Base-by-base conservation (phyloP, 495 filamentous ascomycete species). In the Hypomontagnella submonticulosa region DNA sequence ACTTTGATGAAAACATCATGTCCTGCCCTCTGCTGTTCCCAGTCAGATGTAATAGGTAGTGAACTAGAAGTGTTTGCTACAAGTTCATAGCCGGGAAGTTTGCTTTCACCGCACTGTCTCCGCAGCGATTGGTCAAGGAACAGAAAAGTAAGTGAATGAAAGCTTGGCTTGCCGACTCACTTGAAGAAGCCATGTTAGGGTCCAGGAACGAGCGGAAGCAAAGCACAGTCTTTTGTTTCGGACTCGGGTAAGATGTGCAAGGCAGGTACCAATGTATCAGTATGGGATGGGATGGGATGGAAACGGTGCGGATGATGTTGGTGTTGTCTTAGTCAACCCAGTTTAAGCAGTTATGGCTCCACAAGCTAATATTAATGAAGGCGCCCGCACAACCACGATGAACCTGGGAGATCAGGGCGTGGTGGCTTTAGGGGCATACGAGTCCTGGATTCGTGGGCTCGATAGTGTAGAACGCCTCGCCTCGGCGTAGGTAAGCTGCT, bases 361-460 rank as follows among this genome's bases (percentile, higher is more conserved):
- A 68, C 65, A 27, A 63, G 48, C 4, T 63, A 67, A 59, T 62
- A 68, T 68, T 68, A 68, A 68, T 63, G 36, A 60, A 48, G 36
- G 40, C 41, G 49, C 27, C 41, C 23, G 53, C 62, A 15, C 15
- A 67, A 34, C 58, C 57, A 59, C 48, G 58, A 42, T 67, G 13
- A 54, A 53, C 57, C 64, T 67, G 34, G 50, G 46, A 44, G 62
- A 53, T 44, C 38, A 50, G 57, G 63, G 51, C 50, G 63, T n/a
- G n/a, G 52, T 55, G 57, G 52, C 36, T 59, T 54, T 59, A 46
- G 40, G 57, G 50, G 18, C 58, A 58, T 44, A 61, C 64, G 48
- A 67, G 63, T 57, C 63, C 57, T 57, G 52, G 63, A 63, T 67
- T 53, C 58, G 64, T 67, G 53, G 53, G 51, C 58, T 68, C 65